Conservation (phyloP, 2,329 filamentous ascomycete genomes). For the Ophiosphaerella korrae region DNA sequence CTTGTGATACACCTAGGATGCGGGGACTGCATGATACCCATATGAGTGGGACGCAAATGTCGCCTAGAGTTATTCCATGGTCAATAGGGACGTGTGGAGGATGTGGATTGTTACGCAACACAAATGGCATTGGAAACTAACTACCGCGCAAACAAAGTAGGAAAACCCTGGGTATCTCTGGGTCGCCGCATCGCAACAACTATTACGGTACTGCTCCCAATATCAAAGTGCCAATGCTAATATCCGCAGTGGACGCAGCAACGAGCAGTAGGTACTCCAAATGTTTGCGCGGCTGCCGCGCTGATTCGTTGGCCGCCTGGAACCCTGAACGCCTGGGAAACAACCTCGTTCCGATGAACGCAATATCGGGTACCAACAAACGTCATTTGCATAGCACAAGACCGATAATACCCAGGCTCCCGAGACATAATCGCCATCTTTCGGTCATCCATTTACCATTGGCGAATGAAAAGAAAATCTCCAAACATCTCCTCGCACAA, state of each 20-base stretch:
- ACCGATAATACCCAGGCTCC: not conserved
- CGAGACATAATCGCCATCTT: not conserved
- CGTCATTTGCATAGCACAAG: not conserved
- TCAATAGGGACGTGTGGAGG: not conserved
- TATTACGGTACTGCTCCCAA: no score
- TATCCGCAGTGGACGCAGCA: no score
- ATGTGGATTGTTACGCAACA: not conserved
- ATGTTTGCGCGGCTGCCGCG: not conserved
- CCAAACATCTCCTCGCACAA: no score
- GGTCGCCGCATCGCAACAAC: no score
- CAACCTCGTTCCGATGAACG: not conserved
- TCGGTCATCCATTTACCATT: not conserved
- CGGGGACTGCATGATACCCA: conserved; percentile 5
- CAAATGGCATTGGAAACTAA: no score
- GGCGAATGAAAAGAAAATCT: not conserved
- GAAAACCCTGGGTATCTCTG: not conserved
- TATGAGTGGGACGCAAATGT: not conserved
- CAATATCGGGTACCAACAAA: not conserved
- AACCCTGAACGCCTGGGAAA: conserved; percentile 4
- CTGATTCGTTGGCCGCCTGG: conserved; percentile 1
- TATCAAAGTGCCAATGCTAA: no score
- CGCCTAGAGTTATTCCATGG: conserved; percentile 7
- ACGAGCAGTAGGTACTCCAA: not conserved
- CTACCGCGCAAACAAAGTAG: not conserved
- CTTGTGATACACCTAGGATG: conserved; percentile 8